Percentiles rank a stretch among this genome's conserved stretches.
Evolutionary conservation across 305 asterid genomes (phyloP).

Genomic region (Ilex paraguariensis): DNA sequence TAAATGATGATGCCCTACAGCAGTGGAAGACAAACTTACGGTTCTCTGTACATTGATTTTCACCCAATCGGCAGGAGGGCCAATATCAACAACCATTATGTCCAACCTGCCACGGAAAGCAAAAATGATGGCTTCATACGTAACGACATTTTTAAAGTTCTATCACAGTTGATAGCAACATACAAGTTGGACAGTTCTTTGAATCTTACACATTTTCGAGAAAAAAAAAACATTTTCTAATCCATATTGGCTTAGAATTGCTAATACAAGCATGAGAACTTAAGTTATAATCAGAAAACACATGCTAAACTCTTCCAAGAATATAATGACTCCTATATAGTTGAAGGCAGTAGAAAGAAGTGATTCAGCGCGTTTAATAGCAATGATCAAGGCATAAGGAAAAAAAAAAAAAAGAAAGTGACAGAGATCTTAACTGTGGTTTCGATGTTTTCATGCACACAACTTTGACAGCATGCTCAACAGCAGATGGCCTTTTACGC

Average conservation of each 20-base stretch:
- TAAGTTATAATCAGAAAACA: too few relatives aligned
- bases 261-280: too few relatives aligned
- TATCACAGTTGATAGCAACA: background rate
- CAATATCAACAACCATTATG: constrained; percentile 73
- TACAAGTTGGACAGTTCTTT: too few relatives aligned
- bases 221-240: too few relatives aligned
- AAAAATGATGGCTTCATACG: background rate
- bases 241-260: too few relatives aligned
- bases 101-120: constrained; percentile 43
- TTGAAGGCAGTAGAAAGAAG: too few relatives aligned
- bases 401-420: constrained; percentile 14
- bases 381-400: too few relatives aligned
- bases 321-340: too few relatives aligned
- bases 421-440: constrained; percentile 65
- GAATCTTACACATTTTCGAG: too few relatives aligned
- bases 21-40: constrained; percentile 32
- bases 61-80: constrained; percentile 94
- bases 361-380: too few relatives aligned
- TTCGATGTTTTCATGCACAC: constrained; percentile 53
- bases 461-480: constrained; percentile 64
- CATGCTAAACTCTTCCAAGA: too few relatives aligned
- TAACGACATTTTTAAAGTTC: background rate
- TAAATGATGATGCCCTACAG: too few relatives aligned
- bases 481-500: constrained; percentile 75
- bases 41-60: constrained; percentile 91